These are phyloP conservation scores for Candida tropicalis DNA, from an alignment of 1,139 yeast genomes.

Conservation along the genomic window DNA sequence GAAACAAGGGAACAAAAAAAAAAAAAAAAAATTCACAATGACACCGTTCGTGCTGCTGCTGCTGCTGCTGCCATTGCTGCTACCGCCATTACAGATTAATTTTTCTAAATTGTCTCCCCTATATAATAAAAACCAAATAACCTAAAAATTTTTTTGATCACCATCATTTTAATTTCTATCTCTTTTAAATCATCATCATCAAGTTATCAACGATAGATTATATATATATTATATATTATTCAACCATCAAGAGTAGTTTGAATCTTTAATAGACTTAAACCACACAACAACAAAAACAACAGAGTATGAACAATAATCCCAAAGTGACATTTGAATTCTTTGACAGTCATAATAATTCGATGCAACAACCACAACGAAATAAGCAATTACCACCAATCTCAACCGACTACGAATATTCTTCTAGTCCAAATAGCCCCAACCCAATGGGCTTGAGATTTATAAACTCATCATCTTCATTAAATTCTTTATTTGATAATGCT, in stretches of 20 bases:
- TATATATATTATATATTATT: too few species aligned
- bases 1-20: not conserved
- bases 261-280: not conserved
- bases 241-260: not conserved
- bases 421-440: constrained; percentile 8
- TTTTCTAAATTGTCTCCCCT: too few species aligned
- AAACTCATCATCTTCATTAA: constrained; percentile 28
- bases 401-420: not conserved
- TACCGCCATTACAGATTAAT: too few species aligned
- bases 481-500: constrained; percentile 28
- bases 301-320: constrained; percentile 2
- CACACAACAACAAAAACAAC: too few species aligned
- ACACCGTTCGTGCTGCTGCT: too few species aligned
- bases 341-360: constrained; percentile 2
- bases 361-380: constrained; percentile 7
- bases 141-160: too few species aligned
- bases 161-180: too few species aligned
- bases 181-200: too few species aligned
- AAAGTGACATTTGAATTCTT: constrained; percentile 7
- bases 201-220: too few species aligned
- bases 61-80: too few species aligned
- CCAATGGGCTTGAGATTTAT: constrained; percentile 11
- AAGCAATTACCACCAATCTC: not conserved
- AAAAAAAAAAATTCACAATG: too few species aligned
- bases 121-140: too few species aligned